A percentile compares a stretch with the other conserved stretches of the same genome.
phyloP scores from a whole-genome alignment of 2,329 filamentous ascomycete species.

The Botrytis aclada region DNA sequence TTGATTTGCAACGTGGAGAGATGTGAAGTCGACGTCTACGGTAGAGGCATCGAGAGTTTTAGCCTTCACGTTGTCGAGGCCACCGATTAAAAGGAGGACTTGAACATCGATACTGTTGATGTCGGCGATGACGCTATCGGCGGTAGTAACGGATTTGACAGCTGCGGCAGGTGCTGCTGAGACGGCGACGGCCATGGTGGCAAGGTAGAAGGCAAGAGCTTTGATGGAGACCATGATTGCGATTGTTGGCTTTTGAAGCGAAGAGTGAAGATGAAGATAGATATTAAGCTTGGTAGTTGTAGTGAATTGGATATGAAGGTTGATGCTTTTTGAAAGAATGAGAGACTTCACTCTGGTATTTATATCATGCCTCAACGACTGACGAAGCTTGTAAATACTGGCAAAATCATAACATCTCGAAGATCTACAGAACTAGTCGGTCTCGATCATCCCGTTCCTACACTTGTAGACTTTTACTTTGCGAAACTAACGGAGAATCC shows the following conservation, averaged over 20 bases:
- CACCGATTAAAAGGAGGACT: neutral
- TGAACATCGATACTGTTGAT: neutral
- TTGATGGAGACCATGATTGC: conserved; percentile 5
- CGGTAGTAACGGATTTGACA: neutral
- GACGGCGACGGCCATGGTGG: neutral
- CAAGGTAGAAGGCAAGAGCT: neutral
- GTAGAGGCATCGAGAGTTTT: neutral
- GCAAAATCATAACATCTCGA: neutral
- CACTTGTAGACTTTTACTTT: neutral
- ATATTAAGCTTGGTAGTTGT: neutral
- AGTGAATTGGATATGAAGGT: neutral
- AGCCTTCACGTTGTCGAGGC: neutral
- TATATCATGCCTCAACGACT: neutral
- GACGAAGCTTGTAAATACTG: neutral
- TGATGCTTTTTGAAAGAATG: neutral
- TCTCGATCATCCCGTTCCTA: neutral
- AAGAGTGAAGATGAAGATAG: neutral
- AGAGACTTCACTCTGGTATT: neutral
- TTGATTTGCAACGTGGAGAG: neutral
- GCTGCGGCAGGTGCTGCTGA: neutral
- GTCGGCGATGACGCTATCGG: neutral
- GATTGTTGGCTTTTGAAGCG: neutral
- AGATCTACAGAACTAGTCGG: neutral
- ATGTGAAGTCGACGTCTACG: neutral
- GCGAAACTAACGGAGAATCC: neutral